Evolutionary conservation across 768 basidiomycete genomes (phyloP).

Genomic region (Leucogyrophana mollusca): DNA sequence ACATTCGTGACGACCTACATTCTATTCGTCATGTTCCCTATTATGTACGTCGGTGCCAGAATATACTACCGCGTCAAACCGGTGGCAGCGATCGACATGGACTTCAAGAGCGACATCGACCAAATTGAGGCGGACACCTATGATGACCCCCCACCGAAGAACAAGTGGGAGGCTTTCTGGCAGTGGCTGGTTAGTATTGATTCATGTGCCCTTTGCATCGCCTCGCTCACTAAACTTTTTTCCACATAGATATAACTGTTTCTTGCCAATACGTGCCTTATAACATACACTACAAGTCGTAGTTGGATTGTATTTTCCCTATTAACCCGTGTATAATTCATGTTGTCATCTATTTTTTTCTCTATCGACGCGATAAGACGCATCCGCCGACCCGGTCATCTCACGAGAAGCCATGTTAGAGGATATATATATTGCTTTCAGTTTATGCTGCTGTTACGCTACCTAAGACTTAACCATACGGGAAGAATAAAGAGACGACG

Average conservation of each 20-base stretch:
- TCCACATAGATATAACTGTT: too few species aligned
- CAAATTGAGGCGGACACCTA: constrained; percentile 69
- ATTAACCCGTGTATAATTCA: too few species aligned
- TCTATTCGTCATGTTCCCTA: constrained; percentile 67
- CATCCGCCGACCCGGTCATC: too few species aligned
- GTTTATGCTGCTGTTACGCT: constrained; percentile 22
- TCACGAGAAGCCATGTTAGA: too few species aligned
- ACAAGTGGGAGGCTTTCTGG: constrained; percentile 72
- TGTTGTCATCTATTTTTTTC: too few species aligned
- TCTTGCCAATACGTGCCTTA: too few species aligned
- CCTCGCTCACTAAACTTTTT: too few species aligned
- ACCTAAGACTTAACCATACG: constrained; percentile 15
- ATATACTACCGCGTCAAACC: constrained; percentile 33
- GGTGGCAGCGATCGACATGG: constrained; percentile 64
- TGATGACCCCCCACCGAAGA: constrained; percentile 72
- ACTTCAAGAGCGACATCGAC: constrained; percentile 71
- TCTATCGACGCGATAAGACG: too few species aligned
- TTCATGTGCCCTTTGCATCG: too few species aligned
- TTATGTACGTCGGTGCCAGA: constrained; percentile 65
- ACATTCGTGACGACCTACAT: constrained; percentile 86
- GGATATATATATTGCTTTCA: constrained; percentile 6
- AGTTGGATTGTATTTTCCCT: too few species aligned
- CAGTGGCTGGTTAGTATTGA: constrained; percentile 69
- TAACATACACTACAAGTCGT: too few species aligned
- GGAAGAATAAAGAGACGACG: constrained; percentile 9